These are phyloP conservation scores for Podospora sp. DNA, from an alignment of 495 filamentous ascomycete genomes.

Conservation along the genomic window DNA sequence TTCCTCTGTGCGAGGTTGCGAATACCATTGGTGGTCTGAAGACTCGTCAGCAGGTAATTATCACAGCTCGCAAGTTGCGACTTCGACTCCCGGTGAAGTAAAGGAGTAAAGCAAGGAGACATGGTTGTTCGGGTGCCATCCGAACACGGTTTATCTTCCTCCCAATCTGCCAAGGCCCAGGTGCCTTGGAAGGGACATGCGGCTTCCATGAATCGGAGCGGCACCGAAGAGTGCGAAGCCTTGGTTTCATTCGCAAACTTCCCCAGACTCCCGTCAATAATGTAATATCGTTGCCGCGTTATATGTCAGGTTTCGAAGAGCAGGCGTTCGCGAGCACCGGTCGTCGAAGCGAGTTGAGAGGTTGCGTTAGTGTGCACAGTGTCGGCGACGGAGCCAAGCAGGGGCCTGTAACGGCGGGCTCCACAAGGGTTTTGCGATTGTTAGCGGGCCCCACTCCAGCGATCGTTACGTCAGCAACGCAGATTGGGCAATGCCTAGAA, in stretches of 20 bases:
- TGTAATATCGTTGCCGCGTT: not conserved
- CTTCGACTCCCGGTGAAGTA: not conserved
- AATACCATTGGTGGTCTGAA: not conserved
- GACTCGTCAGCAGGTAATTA: not conserved
- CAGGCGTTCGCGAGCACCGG: not conserved
- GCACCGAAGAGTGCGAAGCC: not conserved
- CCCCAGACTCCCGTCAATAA: not conserved
- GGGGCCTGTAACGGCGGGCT: not conserved
- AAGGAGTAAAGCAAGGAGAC: not conserved
- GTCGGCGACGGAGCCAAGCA: not conserved
- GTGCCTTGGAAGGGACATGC: conserved; percentile 4
- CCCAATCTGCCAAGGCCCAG: not conserved
- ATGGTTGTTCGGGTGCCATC: conserved; percentile 12
- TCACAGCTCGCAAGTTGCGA: not conserved
- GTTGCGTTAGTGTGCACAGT: not conserved
- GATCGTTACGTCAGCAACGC: not conserved
- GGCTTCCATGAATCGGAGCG: conserved; percentile 9
- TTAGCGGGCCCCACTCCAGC: not conserved
- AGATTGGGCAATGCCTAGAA: not conserved
- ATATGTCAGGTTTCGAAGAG: not conserved
- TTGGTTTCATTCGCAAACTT: not conserved
- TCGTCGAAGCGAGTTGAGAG: not conserved
- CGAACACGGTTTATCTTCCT: not conserved
- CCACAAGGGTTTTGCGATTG: not conserved
- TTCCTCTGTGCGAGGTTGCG: not conserved